Conservation (phyloP, 2,329 filamentous ascomycete genomes). For the Aspergillus candidus region DNA sequence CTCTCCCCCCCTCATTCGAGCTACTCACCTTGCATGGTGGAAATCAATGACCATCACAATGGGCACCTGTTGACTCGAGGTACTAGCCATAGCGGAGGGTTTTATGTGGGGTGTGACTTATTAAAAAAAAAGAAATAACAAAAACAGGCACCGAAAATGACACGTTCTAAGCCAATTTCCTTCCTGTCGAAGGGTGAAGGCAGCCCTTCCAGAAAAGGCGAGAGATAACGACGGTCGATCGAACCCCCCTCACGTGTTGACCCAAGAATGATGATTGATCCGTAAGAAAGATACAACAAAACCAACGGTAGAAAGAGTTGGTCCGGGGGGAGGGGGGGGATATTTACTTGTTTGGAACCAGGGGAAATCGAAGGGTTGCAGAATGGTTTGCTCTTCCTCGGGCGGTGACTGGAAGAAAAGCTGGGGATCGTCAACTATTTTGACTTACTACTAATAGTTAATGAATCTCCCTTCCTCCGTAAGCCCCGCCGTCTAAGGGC, state of each 20-base stretch:
- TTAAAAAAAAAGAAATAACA: not conserved
- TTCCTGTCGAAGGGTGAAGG: constrained; percentile 4
- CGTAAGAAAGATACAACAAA: no score
- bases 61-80: constrained; percentile 50
- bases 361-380: no score
- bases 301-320: no score
- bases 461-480: no score
- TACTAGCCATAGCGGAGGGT: constrained; percentile 23
- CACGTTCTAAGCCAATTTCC: constrained; percentile 11
- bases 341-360: no score
- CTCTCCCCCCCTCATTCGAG: no score
- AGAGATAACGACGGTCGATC: not conserved
- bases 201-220: constrained; percentile 4
- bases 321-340: no score
- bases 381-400: no score
- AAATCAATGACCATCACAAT: constrained; percentile 77
- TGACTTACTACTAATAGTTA: no score
- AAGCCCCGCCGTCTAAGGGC: no score
- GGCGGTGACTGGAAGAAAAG: no score
- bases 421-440: no score
- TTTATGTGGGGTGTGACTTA: not conserved
- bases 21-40: constrained; percentile 60
- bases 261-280: not conserved
- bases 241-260: constrained; percentile 1
- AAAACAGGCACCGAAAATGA: constrained; percentile 2